A percentile compares a stretch with the other conserved stretches of the same genome.
Evolutionary conservation across 2,329 filamentous ascomycete species (phyloP).

Genomic region (Diaporthe amygdali): DNA sequence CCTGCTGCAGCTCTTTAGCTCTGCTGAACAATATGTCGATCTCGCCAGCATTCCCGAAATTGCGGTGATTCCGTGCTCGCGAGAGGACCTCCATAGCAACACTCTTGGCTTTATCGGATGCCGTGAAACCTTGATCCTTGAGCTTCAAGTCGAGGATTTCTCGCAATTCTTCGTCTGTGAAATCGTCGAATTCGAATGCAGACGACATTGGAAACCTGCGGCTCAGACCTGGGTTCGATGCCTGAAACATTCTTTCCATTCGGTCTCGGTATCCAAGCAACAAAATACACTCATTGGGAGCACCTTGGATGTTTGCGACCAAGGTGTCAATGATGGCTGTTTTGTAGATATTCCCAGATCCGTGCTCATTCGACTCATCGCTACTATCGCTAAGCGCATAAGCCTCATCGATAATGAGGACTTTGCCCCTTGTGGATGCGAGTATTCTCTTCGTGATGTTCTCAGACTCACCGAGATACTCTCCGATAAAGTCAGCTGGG

Average conservation of each 20-base stretch:
- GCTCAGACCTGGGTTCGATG: slow-evolving; percentile 71
- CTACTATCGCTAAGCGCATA: slow-evolving; percentile 64
- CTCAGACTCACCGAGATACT: slow-evolving; percentile 69
- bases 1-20: slow-evolving; percentile 52
- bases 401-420: slow-evolving; percentile 81
- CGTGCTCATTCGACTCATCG: slow-evolving; percentile 34
- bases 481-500: slow-evolving; percentile 74
- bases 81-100: slow-evolving; percentile 64
- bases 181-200: slow-evolving; percentile 75
- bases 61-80: slow-evolving; percentile 64
- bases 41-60: slow-evolving; percentile 77
- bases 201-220: slow-evolving; percentile 68
- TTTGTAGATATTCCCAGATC: slow-evolving; percentile 48
- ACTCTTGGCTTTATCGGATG: slow-evolving; percentile 54
- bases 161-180: slow-evolving; percentile 60
- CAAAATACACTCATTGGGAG: slow-evolving; percentile 72
- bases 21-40: slow-evolving; percentile 69
- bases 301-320: slow-evolving; percentile 73
- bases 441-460: slow-evolving; percentile 74
- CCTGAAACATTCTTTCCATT: slow-evolving; percentile 76
- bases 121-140: slow-evolving; percentile 55
- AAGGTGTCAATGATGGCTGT: slow-evolving; percentile 74
- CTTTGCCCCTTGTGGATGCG: slow-evolving; percentile 69
- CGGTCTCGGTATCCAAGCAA: slow-evolving; percentile 73
- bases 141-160: slow-evolving; percentile 69